phyloP scores from a whole-genome alignment of 495 filamentous ascomycete species.

The Penicillium cataractarum region DNA sequence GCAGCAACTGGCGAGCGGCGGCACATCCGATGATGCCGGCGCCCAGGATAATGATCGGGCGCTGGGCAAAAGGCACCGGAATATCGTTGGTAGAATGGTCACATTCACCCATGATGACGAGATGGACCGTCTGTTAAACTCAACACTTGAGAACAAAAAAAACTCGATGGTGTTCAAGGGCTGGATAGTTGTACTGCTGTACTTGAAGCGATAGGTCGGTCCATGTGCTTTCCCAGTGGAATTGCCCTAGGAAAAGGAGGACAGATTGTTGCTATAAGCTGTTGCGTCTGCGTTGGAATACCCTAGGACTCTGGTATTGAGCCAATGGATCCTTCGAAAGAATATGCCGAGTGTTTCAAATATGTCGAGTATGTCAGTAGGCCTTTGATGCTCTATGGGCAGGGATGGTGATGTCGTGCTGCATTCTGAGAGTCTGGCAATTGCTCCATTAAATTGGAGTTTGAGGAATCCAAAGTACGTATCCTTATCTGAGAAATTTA shows the following conservation, averaged over 20 bases:
- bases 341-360: too few relatives aligned
- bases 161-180: neutral
- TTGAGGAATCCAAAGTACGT: neutral
- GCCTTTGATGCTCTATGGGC: neutral
- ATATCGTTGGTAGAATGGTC: neutral
- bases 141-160: neutral
- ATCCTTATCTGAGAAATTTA: too few relatives aligned
- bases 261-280: too few relatives aligned
- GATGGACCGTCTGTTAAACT: neutral
- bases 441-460: neutral
- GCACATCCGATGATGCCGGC: constrained; percentile 51
- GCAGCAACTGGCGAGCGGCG: constrained; percentile 41
- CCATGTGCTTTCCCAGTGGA: neutral
- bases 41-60: constrained; percentile 44
- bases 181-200: neutral
- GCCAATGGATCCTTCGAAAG: neutral
- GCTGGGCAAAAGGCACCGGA: constrained; percentile 39
- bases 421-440: neutral
- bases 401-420: neutral
- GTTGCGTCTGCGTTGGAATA: neutral
- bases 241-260: neutral
- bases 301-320: too few relatives aligned
- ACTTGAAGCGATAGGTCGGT: neutral
- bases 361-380: neutral
- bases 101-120: constrained; percentile 31